Conservation (phyloP, 2,329 filamentous ascomycete genomes). For the Aspergillus sclerotialis region DNA sequence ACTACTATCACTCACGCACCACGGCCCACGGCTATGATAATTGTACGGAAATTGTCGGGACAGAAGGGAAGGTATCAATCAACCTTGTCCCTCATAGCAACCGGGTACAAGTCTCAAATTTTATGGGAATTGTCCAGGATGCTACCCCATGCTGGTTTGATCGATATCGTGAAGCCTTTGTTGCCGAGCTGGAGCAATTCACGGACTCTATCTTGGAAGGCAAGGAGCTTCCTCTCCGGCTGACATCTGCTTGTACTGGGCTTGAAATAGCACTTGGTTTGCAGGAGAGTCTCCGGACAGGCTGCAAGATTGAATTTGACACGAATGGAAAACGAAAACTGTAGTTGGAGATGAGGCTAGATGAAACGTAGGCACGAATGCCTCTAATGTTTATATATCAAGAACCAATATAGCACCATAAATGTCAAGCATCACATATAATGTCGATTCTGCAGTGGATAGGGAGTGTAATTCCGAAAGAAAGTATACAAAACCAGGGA, state of each 20-base stretch:
- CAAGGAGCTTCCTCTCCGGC: constrained; percentile 1
- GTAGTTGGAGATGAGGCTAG: background rate
- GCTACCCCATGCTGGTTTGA: constrained; percentile 18
- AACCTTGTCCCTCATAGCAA: constrained; percentile 23
- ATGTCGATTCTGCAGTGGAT: too few species aligned
- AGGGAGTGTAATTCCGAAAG: too few species aligned
- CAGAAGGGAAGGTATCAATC: constrained; percentile 30
- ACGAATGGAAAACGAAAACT: background rate
- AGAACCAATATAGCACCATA: background rate
- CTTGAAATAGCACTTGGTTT: constrained; percentile 6
- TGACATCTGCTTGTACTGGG: background rate
- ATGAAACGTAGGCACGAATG: too few species aligned
- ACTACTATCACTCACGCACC: constrained; percentile 39
- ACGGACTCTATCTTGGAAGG: constrained; percentile 8
- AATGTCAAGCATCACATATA: too few species aligned
- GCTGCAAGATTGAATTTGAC: background rate
- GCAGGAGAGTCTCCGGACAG: constrained; percentile 5
- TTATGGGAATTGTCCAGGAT: constrained; percentile 13
- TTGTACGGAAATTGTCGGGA: constrained; percentile 38
- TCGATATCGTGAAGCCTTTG: constrained; percentile 20
- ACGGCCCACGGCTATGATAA: constrained; percentile 39
- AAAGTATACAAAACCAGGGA: too few species aligned
- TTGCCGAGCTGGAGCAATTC: constrained; percentile 18
- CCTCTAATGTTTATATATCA: background rate
- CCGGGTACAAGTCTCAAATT: constrained; percentile 15